phyloP scores from a whole-genome alignment of 2,329 filamentous ascomycete species.

The Blastomyces emzantsi region DNA sequence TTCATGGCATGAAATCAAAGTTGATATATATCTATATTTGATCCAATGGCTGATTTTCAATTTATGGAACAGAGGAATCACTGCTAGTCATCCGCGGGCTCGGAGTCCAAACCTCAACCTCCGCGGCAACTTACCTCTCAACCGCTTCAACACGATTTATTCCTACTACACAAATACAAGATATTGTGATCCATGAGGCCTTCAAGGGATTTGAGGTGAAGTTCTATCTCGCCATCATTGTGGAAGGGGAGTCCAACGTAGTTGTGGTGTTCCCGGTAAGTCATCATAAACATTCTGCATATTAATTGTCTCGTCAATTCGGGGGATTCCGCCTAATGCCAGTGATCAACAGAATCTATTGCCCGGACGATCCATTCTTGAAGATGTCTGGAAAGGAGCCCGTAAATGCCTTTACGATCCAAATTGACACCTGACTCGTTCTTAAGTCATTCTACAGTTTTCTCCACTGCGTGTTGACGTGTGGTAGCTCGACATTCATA shows the following conservation, averaged over 20 bases:
- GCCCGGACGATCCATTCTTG: constrained; percentile 64
- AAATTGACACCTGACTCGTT: constrained; percentile 32
- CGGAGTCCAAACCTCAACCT: constrained; percentile 78
- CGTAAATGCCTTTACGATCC: constrained; percentile 72
- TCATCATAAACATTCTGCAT: constrained; percentile 12
- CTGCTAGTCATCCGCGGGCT: constrained; percentile 80
- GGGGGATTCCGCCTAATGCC: constrained; percentile 11
- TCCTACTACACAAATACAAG: constrained; percentile 82
- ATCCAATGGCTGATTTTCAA: constrained; percentile 34
- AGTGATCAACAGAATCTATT: constrained; percentile 46
- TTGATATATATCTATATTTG: constrained; percentile 6
- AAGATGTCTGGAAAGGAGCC: constrained; percentile 82
- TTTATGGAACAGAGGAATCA: constrained; percentile 57
- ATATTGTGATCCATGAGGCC: constrained; percentile 90
- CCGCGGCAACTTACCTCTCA: constrained; percentile 57
- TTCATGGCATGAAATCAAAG: neutral
- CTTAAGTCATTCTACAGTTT: neutral
- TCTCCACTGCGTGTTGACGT: neutral
- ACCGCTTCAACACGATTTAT: constrained; percentile 64
- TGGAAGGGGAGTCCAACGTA: constrained; percentile 77
- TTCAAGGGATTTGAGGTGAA: constrained; percentile 85
- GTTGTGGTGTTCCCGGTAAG: constrained; percentile 87
- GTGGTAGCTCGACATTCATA: neutral
- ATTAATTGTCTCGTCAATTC: neutral
- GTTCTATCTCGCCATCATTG: constrained; percentile 82